phyloP scores from a whole-genome alignment of 192 early-diverging fungal species.

The Endogone sp. region DNA sequence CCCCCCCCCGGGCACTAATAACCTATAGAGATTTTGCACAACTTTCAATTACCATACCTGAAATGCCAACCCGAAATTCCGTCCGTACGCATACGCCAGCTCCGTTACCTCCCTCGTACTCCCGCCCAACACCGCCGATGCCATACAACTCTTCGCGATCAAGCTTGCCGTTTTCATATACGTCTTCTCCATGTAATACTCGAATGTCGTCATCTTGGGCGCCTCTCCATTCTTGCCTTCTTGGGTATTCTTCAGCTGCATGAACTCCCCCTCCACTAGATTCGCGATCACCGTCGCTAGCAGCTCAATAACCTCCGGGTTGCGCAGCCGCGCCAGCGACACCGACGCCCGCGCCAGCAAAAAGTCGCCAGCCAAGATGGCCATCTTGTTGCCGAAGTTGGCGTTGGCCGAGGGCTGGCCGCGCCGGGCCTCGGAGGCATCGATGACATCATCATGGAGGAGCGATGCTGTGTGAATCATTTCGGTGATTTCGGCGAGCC shows the following conservation, averaged over 20 bases:
- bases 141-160: slow-evolving; percentile 89
- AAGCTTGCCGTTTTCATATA: slow-evolving; percentile 95
- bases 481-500: slow-evolving; percentile 95
- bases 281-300: slow-evolving; percentile 90
- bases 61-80: slow-evolving; percentile 90
- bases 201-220: slow-evolving; percentile 54
- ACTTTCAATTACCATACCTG: slow-evolving; percentile 51
- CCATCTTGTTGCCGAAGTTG: slow-evolving; percentile 96
- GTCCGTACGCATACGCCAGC: slow-evolving; percentile 83
- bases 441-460: slow-evolving; percentile 91
- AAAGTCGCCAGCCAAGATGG: slow-evolving; percentile 92
- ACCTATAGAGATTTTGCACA: background rate
- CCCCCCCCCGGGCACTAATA: background rate
- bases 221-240: slow-evolving; percentile 15
- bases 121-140: slow-evolving; percentile 83
- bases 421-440: slow-evolving; percentile 65
- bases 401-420: slow-evolving; percentile 74
- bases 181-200: slow-evolving; percentile 93
- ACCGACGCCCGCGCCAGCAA: slow-evolving; percentile 89
- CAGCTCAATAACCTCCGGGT: slow-evolving; percentile 90
- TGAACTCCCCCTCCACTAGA: slow-evolving; percentile 96
- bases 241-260: slow-evolving; percentile 82
- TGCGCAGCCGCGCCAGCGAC: slow-evolving; percentile 83
- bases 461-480: slow-evolving; percentile 98
- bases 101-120: slow-evolving; percentile 66